Evolutionary conservation across 1,139 yeast genomes (phyloP), one percentile per base, ranked within the genome.

Genomic region (Magnusiomyces sp.): DNA sequence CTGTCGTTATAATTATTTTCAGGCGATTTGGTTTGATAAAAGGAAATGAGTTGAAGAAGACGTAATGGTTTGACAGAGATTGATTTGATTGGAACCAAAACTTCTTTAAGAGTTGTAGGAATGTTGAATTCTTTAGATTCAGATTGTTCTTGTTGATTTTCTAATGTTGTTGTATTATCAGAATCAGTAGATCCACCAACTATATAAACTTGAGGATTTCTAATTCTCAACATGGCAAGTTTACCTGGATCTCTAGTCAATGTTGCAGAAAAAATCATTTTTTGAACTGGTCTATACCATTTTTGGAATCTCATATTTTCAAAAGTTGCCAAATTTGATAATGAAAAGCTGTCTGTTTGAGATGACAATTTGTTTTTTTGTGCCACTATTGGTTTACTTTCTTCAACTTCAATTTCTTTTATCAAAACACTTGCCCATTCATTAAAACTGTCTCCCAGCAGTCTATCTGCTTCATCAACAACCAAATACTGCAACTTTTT

Each of bases 391-490:
- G 77, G 33, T 83, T 64, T 33, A 74, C 73, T 2, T 69, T 57
- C 51, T 83, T 31, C 45, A 19, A 19, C 39, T 10, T 42, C 45
- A 16, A 42, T 42, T 17, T 32, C 37, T 2, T 31, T 38, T 2
- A 38, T 75, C n/a, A 92, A 69, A 1, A 80, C 73, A 47, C 76
- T 76, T 56, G 90, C 80, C 99, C 99, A 92, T 63, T 88, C 88
- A 66, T 92, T 97, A 67, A 88, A 92, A 32, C 87, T 80, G 64
- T 92, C 97, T 62, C 88, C 88, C 56, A 92, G 74, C 51, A 92
- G 71, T 53, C 96, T 73, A 70, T 92, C 99, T 1, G 97, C 98
- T 67, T 92, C 99, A 68, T 92, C 99, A 41, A 92, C 78, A 2
- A 92, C 86, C 58, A 94, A 71, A 64, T 76, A 88, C 56, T 79